Percentiles rank a stretch among this genome's conserved stretches.
Evolutionary conservation across 176 grass and related monocot species (phyloP).

Genomic region (Hsuehochloa calcarea): DNA sequence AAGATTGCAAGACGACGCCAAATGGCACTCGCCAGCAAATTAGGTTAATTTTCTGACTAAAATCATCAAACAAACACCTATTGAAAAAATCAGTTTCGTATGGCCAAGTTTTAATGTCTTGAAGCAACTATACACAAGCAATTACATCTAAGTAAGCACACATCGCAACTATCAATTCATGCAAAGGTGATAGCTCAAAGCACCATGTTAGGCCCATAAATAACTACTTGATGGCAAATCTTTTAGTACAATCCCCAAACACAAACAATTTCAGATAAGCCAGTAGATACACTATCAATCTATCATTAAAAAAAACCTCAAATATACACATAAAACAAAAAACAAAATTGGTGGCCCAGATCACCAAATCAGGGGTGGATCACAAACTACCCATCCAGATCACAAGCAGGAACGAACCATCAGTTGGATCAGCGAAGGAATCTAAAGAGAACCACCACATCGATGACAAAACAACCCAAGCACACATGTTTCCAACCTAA

Average conservation of each 20-base stretch:
- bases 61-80: neutral
- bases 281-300: neutral
- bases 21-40: neutral
- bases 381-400: conserved; percentile 17
- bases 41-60: neutral
- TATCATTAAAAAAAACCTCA: neutral
- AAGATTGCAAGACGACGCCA: neutral
- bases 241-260: neutral
- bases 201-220: neutral
- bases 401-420: neutral
- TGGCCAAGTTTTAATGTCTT: neutral
- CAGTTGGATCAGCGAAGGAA: neutral
- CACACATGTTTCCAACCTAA: neutral
- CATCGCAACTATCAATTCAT: neutral
- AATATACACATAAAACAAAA: neutral
- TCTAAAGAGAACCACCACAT: neutral
- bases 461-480: neutral
- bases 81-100: neutral
- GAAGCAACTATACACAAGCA: neutral
- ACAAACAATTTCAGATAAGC: neutral
- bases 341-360: neutral
- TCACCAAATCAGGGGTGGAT: conserved; percentile 9
- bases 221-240: neutral
- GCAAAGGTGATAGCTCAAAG: neutral
- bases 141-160: neutral